Percentiles rank a stretch among this genome's conserved stretches.
These are phyloP conservation scores for Aspergillus ochraceus DNA, from an alignment of 2,329 filamentous ascomycete genomes.

Conservation along the genomic window DNA sequence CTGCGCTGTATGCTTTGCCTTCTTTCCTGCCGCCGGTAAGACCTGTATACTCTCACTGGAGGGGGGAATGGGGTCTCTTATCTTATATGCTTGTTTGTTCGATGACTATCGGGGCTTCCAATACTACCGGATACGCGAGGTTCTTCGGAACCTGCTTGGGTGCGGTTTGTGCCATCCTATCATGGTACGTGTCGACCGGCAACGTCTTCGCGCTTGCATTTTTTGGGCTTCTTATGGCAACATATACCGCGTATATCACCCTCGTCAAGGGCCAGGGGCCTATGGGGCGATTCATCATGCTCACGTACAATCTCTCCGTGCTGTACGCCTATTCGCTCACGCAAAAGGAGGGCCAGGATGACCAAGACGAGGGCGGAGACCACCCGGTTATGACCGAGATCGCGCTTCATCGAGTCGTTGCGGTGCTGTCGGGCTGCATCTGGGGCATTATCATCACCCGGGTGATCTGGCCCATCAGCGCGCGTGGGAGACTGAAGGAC, in stretches of 20 bases:
- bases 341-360: conserved; percentile 75
- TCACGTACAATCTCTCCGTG: conserved; percentile 94
- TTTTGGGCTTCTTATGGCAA: conserved; percentile 76
- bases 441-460: conserved; percentile 92
- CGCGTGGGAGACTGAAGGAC: conserved; percentile 81
- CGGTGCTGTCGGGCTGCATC: conserved; percentile 81
- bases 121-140: conserved; percentile 84
- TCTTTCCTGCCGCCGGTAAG: conserved; percentile 79
- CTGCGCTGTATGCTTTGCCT: conserved; percentile 83
- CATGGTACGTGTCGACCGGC: conserved; percentile 75
- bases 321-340: conserved; percentile 91
- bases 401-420: conserved; percentile 79
- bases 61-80: conserved; percentile 93
- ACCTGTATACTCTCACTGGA: conserved; percentile 80
- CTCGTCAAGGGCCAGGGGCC: conserved; percentile 80
- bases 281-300: conserved; percentile 87
- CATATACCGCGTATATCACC: conserved; percentile 88
- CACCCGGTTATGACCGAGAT: conserved; percentile 86
- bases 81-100: conserved; percentile 98
- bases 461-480: conserved; percentile 90
- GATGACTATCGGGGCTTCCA: conserved; percentile 95
- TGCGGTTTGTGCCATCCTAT: conserved; percentile 69
- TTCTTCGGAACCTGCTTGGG: conserved; percentile 86
- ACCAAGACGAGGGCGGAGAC: conserved; percentile 80
- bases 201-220: conserved; percentile 75